Evolutionary conservation across 1,284 basidiomycete genomes (phyloP).

Genomic region (Neonothopanus nambi): DNA sequence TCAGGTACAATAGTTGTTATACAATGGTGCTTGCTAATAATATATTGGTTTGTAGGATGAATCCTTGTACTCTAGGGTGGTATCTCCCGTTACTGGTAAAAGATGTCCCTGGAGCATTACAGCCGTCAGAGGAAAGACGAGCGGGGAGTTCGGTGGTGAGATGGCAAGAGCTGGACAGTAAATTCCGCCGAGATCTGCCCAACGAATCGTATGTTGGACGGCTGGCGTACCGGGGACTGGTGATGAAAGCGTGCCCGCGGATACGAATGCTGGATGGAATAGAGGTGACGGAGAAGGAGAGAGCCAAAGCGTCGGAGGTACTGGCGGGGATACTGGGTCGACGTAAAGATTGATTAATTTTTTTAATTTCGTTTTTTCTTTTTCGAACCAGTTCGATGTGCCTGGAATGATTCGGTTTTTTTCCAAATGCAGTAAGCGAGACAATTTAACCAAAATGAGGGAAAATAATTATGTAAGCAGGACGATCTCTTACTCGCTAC

Average conservation of each 20-base stretch:
- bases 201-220: constrained; percentile 85
- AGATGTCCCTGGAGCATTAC: constrained; percentile 66
- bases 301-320: constrained; percentile 74
- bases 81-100: constrained; percentile 84
- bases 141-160: constrained; percentile 34
- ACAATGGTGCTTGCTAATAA: background rate
- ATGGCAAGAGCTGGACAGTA: constrained; percentile 79
- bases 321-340: constrained; percentile 57
- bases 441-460: constrained; percentile 19
- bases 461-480: constrained; percentile 11
- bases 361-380: constrained; percentile 4
- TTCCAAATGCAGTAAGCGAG: constrained; percentile 13
- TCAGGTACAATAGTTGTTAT: constrained; percentile 76
- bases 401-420: constrained; percentile 9
- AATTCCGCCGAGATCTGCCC: constrained; percentile 86
- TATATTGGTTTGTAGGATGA: constrained; percentile 59
- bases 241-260: constrained; percentile 72
- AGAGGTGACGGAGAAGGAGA: constrained; percentile 76
- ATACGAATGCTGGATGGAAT: constrained; percentile 83
- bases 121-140: constrained; percentile 50
- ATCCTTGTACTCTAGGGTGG: constrained; percentile 92
- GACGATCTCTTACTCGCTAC: constrained; percentile 37
- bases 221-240: constrained; percentile 82
- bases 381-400: constrained; percentile 4
- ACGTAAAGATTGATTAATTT: constrained; percentile 21